Percentiles rank a stretch among this genome's conserved stretches.
Conservation (phyloP, 306 rosid genomes). For the Glycine tomentella region DNA sequence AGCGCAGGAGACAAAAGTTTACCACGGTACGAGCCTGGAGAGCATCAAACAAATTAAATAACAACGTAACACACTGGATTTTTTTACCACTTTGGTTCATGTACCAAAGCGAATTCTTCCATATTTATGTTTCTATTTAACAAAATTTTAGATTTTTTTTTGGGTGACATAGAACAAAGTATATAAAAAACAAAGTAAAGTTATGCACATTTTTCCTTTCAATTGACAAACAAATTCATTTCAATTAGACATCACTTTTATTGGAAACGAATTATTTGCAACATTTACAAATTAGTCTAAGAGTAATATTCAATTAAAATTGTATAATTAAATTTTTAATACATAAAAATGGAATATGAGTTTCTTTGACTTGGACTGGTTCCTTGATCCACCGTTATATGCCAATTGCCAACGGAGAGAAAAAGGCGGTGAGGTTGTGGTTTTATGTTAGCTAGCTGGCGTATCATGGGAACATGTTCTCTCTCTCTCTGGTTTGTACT, state of each 20-base stretch:
- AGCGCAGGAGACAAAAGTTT: background rate
- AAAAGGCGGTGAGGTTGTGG: conserved; percentile 46
- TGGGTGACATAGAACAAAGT: too few relatives aligned
- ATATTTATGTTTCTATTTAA: too few relatives aligned
- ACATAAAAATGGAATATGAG: background rate
- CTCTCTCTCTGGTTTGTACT: background rate
- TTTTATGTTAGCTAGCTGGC: conserved; percentile 31
- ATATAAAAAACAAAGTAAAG: too few relatives aligned
- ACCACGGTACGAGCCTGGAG: background rate
- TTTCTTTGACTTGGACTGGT: conserved; percentile 10
- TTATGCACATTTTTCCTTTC: too few relatives aligned
- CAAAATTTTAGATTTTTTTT: background rate
- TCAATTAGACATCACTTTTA: too few relatives aligned
- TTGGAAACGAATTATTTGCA: too few relatives aligned
- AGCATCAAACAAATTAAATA: background rate
- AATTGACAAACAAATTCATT: too few relatives aligned
- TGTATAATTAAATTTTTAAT: too few relatives aligned
- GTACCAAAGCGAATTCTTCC: background rate
- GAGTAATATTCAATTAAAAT: too few relatives aligned
- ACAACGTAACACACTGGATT: background rate
- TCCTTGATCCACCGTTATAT: background rate
- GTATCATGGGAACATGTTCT: conserved; percentile 41
- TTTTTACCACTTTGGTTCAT: background rate
- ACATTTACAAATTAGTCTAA: too few relatives aligned
- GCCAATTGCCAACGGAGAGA: conserved; percentile 37